A percentile compares a stretch with the other conserved stretches of the same genome.
These are phyloP conservation scores for Macrophomina tecta DNA, from an alignment of 2,329 filamentous ascomycete genomes.

Conservation along the genomic window DNA sequence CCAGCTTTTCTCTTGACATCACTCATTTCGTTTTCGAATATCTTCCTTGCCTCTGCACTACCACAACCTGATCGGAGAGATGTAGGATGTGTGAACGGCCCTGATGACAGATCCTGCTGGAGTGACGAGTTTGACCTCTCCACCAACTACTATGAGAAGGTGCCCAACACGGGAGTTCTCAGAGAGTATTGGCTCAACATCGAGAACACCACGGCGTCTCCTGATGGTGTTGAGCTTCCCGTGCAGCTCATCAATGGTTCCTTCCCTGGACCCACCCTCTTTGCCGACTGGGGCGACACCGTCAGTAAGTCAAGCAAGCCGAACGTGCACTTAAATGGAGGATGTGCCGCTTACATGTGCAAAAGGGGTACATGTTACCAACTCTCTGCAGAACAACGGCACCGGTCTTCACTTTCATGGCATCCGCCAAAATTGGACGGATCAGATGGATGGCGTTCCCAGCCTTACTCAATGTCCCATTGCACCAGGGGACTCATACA, in stretches of 20 bases:
- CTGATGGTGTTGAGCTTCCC: conserved; percentile 61
- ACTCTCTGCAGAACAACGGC: conserved; percentile 17
- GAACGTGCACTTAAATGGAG: no score
- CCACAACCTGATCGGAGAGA: not conserved
- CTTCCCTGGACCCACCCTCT: not conserved
- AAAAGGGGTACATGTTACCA: conserved; percentile 9
- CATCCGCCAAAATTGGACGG: conserved; percentile 39
- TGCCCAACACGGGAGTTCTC: conserved; percentile 61
- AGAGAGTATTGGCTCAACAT: conserved; percentile 62
- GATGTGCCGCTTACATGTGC: no score
- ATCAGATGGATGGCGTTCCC: conserved; percentile 44
- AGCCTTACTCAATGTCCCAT: conserved; percentile 42
- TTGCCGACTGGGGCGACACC: conserved; percentile 51
- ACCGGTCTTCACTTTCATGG: conserved; percentile 41
- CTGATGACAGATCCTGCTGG: not conserved
- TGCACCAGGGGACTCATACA: conserved; percentile 38
- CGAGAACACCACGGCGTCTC: conserved; percentile 57
- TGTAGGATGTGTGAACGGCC: not conserved
- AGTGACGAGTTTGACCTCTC: conserved; percentile 51
- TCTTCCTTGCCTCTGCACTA: not conserved
- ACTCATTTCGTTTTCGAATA: not conserved
- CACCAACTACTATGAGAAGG: conserved; percentile 59
- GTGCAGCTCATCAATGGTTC: not conserved
- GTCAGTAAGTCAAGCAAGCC: conserved; percentile 39
- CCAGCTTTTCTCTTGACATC: not conserved